Conservation (phyloP, 495 filamentous ascomycete species). For the Neurospora sp. region DNA sequence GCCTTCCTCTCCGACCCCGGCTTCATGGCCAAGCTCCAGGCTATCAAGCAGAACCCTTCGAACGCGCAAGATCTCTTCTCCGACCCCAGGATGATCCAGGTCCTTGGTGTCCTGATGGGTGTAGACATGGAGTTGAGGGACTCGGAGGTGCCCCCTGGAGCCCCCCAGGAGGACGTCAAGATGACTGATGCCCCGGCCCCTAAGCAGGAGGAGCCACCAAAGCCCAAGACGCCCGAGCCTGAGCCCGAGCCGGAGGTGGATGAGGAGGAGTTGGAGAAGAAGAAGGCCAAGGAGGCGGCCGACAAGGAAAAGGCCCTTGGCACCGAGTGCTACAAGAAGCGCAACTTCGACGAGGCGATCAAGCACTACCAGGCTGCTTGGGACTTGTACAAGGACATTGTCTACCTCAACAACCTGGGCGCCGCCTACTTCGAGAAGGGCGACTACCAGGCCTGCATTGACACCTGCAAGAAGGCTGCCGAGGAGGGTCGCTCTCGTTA, state of each 20-base stretch:
- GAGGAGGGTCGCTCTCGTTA: slow-evolving; percentile 78
- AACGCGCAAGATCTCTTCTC: slow-evolving; percentile 68
- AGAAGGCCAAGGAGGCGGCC: slow-evolving; percentile 83
- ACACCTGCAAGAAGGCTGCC: slow-evolving; percentile 76
- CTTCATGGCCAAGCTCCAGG: slow-evolving; percentile 86
- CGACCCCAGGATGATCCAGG: slow-evolving; percentile 87
- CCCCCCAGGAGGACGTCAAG: slow-evolving; percentile 59
- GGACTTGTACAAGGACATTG: slow-evolving; percentile 91
- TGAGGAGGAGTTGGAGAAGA: slow-evolving; percentile 71
- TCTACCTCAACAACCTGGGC: slow-evolving; percentile 91
- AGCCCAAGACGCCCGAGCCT: slow-evolving; percentile 47
- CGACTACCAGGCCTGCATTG: slow-evolving; percentile 77
- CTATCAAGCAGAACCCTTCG: slow-evolving; percentile 69
- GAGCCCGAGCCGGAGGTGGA: slow-evolving; percentile 57
- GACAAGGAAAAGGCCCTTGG: slow-evolving; percentile 92
- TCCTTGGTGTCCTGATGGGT: slow-evolving; percentile 86
- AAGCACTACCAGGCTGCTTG: slow-evolving; percentile 94
- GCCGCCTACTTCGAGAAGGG: slow-evolving; percentile 95
- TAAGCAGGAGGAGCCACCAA: slow-evolving; percentile 25
- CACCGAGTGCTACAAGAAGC: slow-evolving; percentile 96
- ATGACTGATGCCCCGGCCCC: slow-evolving; percentile 59
- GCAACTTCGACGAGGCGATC: slow-evolving; percentile 87
- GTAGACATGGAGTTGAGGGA: slow-evolving; percentile 84
- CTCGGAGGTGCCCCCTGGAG: slow-evolving; percentile 31
- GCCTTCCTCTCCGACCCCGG: slow-evolving; percentile 67